Conservation (phyloP, 2,329 filamentous ascomycete genomes). For the Penicillium digitatum region DNA sequence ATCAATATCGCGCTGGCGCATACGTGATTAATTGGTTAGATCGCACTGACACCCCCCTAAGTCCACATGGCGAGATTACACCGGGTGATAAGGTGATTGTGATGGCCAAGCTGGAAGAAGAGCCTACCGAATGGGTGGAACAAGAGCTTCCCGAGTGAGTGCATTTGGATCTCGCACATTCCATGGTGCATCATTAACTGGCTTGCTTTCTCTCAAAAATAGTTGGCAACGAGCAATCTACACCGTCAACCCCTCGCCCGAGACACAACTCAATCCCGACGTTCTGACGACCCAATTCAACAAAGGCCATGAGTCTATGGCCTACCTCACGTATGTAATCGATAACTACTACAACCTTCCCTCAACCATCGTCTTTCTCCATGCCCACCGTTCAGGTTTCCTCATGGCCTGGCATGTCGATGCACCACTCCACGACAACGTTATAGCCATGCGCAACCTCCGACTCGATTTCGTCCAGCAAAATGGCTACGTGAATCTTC, state of each 20-base stretch:
- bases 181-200: neutral
- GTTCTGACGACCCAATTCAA: conserved; percentile 36
- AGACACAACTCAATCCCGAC: conserved; percentile 17
- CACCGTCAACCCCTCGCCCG: conserved; percentile 38
- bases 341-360: conserved; percentile 48
- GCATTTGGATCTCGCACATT: neutral
- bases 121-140: conserved; percentile 46
- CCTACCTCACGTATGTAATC: conserved; percentile 48
- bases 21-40: conserved; percentile 34
- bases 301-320: conserved; percentile 47
- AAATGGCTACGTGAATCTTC: conserved; percentile 58
- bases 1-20: conserved; percentile 37
- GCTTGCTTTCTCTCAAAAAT: neutral
- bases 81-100: conserved; percentile 41
- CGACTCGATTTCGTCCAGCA: conserved; percentile 50
- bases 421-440: conserved; percentile 53
- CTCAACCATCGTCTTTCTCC: conserved; percentile 54
- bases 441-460: conserved; percentile 49
- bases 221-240: conserved; percentile 49
- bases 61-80: conserved; percentile 4
- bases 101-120: conserved; percentile 44
- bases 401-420: conserved; percentile 56
- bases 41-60: conserved; percentile 11
- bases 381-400: conserved; percentile 51
- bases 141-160: conserved; percentile 46